phyloP scores from a whole-genome alignment of 257 asterid genomes.

The Solanum virginianum region DNA sequence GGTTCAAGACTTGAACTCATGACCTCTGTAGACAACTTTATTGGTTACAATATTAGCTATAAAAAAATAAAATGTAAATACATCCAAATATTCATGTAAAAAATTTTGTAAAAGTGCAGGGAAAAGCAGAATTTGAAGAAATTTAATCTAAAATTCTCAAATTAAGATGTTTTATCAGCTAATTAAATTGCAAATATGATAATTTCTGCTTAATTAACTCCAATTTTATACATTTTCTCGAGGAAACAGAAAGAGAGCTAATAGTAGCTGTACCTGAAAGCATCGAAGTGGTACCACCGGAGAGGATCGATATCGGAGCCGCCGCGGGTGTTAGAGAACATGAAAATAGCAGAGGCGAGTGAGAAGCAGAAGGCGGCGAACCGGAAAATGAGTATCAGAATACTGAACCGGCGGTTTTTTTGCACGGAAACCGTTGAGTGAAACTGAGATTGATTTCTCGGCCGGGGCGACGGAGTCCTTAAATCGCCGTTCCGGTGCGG shows the following conservation, averaged over 20 bases:
- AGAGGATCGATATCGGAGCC: slow-evolving; percentile 5
- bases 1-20: too few species aligned
- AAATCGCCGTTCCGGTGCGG: slow-evolving; percentile 15
- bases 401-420: slow-evolving; percentile 31
- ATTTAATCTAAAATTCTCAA: background rate
- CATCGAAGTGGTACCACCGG: slow-evolving; percentile 25
- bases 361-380: slow-evolving; percentile 33
- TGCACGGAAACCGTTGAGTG: slow-evolving; percentile 29
- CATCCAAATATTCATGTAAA: too few species aligned
- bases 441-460: slow-evolving; percentile 29
- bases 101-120: background rate
- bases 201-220: background rate
- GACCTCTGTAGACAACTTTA: too few species aligned
- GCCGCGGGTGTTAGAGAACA: slow-evolving; percentile 23
- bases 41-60: too few species aligned
- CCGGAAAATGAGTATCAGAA: slow-evolving; percentile 22
- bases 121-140: background rate
- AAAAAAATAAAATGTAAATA: too few species aligned
- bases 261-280: slow-evolving; percentile 8
- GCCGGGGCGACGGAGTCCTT: slow-evolving; percentile 27
- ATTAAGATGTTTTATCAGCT: background rate
- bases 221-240: background rate
- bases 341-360: slow-evolving; percentile 35
- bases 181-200: background rate
- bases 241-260: background rate